These are phyloP conservation scores for Neurospora crassa DNA, from an alignment of 2,329 filamentous ascomycete genomes.

Conservation along the genomic window DNA sequence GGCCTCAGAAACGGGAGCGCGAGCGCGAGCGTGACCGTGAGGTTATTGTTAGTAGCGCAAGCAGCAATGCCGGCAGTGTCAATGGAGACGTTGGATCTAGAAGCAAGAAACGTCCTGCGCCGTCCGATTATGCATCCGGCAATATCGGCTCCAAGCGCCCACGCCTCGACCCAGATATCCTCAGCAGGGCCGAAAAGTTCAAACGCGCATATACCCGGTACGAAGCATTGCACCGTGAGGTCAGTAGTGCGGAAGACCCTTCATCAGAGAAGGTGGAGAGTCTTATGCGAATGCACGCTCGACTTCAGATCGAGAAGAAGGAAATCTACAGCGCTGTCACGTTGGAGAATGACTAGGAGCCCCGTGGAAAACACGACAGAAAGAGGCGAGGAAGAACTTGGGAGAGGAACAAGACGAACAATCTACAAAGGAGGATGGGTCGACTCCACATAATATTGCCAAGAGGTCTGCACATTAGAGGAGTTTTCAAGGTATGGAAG, in stretches of 20 bases:
- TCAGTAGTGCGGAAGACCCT: constrained; percentile 40
- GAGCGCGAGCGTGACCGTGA: constrained; percentile 13
- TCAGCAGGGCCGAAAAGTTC: constrained; percentile 46
- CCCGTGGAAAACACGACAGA: constrained; percentile 10
- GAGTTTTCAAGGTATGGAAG: background rate
- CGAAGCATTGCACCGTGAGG: constrained; percentile 44
- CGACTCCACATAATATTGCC: constrained; percentile 3
- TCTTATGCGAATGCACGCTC: constrained; percentile 44
- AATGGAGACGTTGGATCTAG: constrained; percentile 1
- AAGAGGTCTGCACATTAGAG: constrained; percentile 7
- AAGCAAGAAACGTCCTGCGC: constrained; percentile 13
- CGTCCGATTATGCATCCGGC: constrained; percentile 13
- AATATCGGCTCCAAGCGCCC: constrained; percentile 29
- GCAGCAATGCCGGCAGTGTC: constrained; percentile 22
- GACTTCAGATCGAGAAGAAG: constrained; percentile 46
- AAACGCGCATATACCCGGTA: constrained; percentile 48
- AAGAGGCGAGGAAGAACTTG: background rate
- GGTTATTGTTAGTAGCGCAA: constrained; percentile 16
- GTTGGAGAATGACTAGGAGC: background rate
- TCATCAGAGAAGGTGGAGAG: constrained; percentile 39
- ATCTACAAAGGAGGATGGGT: background rate
- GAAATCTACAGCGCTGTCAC: constrained; percentile 40
- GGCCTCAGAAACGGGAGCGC: constrained; percentile 14
- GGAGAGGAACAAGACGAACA: background rate
- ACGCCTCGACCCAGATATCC: constrained; percentile 35